phyloP scores from a whole-genome alignment of 2,329 filamentous ascomycete genomes.

The Sporothrix mexicana region DNA sequence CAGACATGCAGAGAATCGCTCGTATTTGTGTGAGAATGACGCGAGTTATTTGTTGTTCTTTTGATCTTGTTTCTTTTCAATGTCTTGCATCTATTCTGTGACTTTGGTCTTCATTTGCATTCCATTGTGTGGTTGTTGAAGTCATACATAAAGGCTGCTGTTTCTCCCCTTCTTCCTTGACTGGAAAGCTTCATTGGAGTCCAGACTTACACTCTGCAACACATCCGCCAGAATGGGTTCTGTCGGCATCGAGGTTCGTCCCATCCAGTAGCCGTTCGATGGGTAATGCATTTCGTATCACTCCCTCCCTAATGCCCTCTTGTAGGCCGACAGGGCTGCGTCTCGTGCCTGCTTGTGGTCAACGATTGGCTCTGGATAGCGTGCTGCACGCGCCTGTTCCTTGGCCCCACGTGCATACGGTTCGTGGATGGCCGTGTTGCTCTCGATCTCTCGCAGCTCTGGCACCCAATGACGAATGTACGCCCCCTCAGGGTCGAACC shows the following conservation, averaged over 20 bases:
- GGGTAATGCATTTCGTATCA: not conserved
- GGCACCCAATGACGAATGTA: conserved; percentile 86
- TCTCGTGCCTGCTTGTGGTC: conserved; percentile 73
- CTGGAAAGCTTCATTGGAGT: no score
- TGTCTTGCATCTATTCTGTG: no score
- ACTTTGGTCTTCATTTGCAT: no score
- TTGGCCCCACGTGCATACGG: conserved; percentile 72
- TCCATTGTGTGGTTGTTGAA: no score
- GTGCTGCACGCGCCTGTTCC: conserved; percentile 64
- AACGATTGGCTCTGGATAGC: conserved; percentile 78
- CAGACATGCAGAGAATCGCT: no score
- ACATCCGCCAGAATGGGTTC: conserved; percentile 33
- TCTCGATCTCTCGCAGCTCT: conserved; percentile 71
- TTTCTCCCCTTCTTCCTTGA: no score
- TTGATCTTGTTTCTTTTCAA: no score
- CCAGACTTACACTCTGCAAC: not conserved
- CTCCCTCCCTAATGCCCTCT: conserved; percentile 39
- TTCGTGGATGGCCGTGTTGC: conserved; percentile 77
- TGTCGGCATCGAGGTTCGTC: conserved; percentile 27
- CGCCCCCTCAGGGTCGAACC: conserved; percentile 77
- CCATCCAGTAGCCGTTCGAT: conserved; percentile 30
- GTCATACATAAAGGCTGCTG: no score
- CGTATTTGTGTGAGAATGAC: not conserved
- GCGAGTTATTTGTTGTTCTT: not conserved
- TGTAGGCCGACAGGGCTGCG: conserved; percentile 48